Base-by-base conservation (phyloP, 176 grass and related monocot species). In the Avena eriantha region DNA sequence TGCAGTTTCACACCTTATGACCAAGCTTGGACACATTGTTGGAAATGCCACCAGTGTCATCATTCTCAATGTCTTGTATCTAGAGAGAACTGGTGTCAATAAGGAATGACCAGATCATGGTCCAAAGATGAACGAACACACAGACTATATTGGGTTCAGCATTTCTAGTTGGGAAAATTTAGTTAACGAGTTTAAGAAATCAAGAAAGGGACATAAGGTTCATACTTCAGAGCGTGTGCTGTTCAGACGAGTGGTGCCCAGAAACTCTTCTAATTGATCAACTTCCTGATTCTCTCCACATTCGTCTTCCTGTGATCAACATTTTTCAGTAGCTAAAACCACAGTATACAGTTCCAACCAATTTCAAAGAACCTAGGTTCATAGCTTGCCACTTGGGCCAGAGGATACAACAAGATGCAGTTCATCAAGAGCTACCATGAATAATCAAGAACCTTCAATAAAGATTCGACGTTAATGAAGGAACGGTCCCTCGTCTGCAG, bases 81-180 rank as follows among this genome's bases (percentile, higher is more conserved):
- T 76, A 76, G 48, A 51, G 73, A 76, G 24, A 71, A 19, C 31
- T 76, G 26, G 58, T 50, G 49, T 47, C 73, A 76, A 53, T 76
- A 26, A 65, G 39, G 69, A 18, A 72, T 72, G 69, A 36, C n/a
- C 69, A 45, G 69, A 13, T 45, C 41, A 72, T 72, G 17, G 19
- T 45, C 4, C 3, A 19, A 36, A 72, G 8, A 72, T 10, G 67
- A 72, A n/a, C 69, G 4, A 22, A 72, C 18, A 72, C 14, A 15
- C 36, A 72, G 2, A 10, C 69, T 46, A 19, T 46, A 73, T 46
- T 45, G 46, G 69, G 36, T 47, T 73, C 19, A 47, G n/a, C n/a
- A 73, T 73, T 73, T 41, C 41, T 73, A n/a, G 6, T 23, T 47
- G 12, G 69, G 21, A 21, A 47, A 74, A 49, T 48, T 45, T 49